Percentiles rank a stretch among this genome's conserved stretches.
These are phyloP conservation scores for Erysiphe pulchra DNA, from an alignment of 2,329 filamentous ascomycete species.

Conservation along the genomic window DNA sequence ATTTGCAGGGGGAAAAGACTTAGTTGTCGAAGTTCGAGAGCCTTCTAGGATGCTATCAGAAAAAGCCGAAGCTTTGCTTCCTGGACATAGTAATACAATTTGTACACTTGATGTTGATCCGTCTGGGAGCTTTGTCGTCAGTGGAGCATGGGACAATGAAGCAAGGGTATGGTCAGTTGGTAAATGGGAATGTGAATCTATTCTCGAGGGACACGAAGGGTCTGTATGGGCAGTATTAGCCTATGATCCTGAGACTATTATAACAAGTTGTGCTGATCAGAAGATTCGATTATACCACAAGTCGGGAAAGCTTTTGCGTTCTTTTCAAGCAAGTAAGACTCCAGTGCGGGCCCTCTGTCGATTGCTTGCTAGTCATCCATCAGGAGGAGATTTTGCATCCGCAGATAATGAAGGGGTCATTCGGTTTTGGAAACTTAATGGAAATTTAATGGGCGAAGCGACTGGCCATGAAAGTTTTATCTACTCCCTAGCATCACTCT, in stretches of 20 bases:
- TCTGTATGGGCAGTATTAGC: conserved; percentile 84
- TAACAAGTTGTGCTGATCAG: conserved; percentile 85
- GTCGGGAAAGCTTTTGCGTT: conserved; percentile 34
- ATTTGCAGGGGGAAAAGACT: conserved; percentile 71
- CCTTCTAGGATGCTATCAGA: conserved; percentile 40
- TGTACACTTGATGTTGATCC: conserved; percentile 62
- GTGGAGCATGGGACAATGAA: conserved; percentile 80
- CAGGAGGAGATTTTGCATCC: conserved; percentile 77
- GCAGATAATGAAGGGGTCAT: conserved; percentile 83
- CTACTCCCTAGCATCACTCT: conserved; percentile 54
- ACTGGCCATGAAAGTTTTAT: conserved; percentile 87
- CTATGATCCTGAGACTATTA: conserved; percentile 51
- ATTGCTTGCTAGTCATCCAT: conserved; percentile 49
- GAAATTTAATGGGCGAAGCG: conserved; percentile 49
- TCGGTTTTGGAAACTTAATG: conserved; percentile 62
- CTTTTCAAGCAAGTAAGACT: conserved; percentile 46
- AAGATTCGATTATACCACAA: conserved; percentile 60
- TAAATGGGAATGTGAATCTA: conserved; percentile 54
- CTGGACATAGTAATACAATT: conserved; percentile 72
- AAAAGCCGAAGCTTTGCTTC: conserved; percentile 60
- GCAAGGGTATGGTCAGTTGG: conserved; percentile 68
- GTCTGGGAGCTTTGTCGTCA: conserved; percentile 50
- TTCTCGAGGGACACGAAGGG: conserved; percentile 51
- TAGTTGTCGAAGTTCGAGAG: conserved; percentile 71
- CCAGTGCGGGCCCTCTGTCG: conserved; percentile 73